These are phyloP conservation scores for Smithsoniella earleae DNA, from an alignment of 163 green algal genomes.

Conservation along the genomic window DNA sequence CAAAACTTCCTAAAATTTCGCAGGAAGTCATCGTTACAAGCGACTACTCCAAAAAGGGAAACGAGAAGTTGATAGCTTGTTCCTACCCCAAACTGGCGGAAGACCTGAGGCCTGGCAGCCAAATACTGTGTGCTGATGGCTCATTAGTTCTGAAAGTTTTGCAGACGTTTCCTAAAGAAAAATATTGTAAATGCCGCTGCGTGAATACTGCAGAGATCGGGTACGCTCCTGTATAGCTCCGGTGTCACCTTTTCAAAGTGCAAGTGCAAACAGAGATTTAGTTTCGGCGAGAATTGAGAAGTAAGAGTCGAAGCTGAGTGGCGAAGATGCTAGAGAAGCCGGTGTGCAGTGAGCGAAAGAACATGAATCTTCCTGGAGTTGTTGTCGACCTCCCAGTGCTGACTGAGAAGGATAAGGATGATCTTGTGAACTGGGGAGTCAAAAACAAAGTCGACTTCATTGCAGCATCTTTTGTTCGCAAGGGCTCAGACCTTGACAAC, in stretches of 20 bases:
- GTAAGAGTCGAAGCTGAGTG: no score
- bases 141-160: slow-evolving; percentile 68
- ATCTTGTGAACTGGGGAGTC: slow-evolving; percentile 78
- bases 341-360: slow-evolving; percentile 81
- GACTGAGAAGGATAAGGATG: slow-evolving; percentile 88
- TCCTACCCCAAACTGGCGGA: slow-evolving; percentile 76
- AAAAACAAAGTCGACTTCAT: slow-evolving; percentile 95
- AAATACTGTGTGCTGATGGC: slow-evolving; percentile 89
- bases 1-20: no score
- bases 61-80: slow-evolving; percentile 60
- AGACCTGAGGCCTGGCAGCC: slow-evolving; percentile 74
- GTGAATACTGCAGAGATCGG: slow-evolving; percentile 84
- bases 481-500: slow-evolving; percentile 69
- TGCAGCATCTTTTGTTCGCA: slow-evolving; percentile 89
- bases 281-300: no score
- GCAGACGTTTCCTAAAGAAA: not conserved
- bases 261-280: no score
- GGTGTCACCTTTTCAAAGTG: no score
- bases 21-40: slow-evolving; percentile 90
- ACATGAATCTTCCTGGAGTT: slow-evolving; percentile 91
- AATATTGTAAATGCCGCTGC: slow-evolving; percentile 41
- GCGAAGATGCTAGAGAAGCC: no score
- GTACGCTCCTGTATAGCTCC: no score
- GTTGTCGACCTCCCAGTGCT: slow-evolving; percentile 87
- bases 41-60: slow-evolving; percentile 76